Base-by-base conservation (phyloP, 2,329 filamentous ascomycete genomes). In the Nothophoma quercina region DNA sequence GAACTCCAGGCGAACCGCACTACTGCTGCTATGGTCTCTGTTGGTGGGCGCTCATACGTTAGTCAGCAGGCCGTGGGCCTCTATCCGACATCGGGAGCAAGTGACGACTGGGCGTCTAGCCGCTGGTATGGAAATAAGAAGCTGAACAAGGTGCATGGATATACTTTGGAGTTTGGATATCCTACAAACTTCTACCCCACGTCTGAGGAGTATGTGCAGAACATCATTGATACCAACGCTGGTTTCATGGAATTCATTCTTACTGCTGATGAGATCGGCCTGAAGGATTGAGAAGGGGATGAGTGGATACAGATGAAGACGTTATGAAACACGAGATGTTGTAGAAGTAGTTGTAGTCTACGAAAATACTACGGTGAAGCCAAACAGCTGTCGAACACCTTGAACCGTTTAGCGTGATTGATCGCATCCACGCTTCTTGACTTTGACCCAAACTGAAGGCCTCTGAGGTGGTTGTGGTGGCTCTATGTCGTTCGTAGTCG, bases 171-270 rank as follows among this genome's bases (percentile, higher is more conserved):
- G 59, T 77, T 77, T 60, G 74, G 72, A 2, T 73, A 74, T 46
- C 62, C 72, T 3, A 74, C 70, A 4, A 75, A 75, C 52, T 76
- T 78, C 49, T 78, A 78, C 50, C 75, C 75, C 0, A 75, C 74
- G 3, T 46, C 59, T 2, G 65, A 68, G 30, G 74, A 77, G 65
- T 78, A 71, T 43, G 69, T 74, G 15, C 65, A 72, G 47, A 77
- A 77, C 40, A 76, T 77, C 40, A 51, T 76, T 25, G 75, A 77
- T 44, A 78, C 75, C 0, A 76, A 72, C 52, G 73, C 74, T 7
- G 75, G 74, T 0, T 77, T 77, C 34, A 77, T 76, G 75, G 74
- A 77, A 40, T 77, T 71, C 52, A 65, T 70, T 8, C 60, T 77
- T 10, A 67, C 68, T 7, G 72, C 72, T 10, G 65, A 59, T 21